phyloP scores from a whole-genome alignment of 768 basidiomycete species.

The Fistulinella prunicolor region DNA sequence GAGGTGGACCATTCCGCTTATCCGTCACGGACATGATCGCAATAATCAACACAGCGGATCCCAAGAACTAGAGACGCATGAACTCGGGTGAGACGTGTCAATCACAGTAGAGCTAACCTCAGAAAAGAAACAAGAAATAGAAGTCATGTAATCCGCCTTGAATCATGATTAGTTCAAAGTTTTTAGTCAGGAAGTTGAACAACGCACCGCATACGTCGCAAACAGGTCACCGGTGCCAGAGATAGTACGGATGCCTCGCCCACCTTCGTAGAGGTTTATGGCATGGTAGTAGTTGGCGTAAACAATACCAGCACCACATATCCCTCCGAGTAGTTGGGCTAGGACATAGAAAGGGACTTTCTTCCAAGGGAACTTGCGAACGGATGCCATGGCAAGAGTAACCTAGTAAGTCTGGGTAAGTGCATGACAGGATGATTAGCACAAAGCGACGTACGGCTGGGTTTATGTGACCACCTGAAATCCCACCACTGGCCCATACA shows the following conservation, averaged over 20 bases:
- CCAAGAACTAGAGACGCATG: conserved; percentile 45
- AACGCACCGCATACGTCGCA: conserved; percentile 55
- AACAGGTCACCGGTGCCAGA: conserved; percentile 56
- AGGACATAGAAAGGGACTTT: conserved; percentile 73
- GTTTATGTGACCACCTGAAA: conserved; percentile 76
- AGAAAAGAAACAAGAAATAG: conserved; percentile 44
- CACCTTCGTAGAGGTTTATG: conserved; percentile 62
- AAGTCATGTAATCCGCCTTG: conserved; percentile 41
- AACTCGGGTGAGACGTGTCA: not conserved
- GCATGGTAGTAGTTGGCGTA: conserved; percentile 69
- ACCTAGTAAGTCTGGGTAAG: conserved; percentile 44
- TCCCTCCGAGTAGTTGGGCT: conserved; percentile 59
- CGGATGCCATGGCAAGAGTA: conserved; percentile 65
- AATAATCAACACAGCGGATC: conserved; percentile 52
- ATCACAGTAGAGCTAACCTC: conserved; percentile 30
- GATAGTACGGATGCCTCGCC: conserved; percentile 51
- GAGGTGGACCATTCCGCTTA: conserved; percentile 46
- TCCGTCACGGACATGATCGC: conserved; percentile 54
- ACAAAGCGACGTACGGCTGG: conserved; percentile 48
- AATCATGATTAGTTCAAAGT: conserved; percentile 7
- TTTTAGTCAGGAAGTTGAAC: not conserved
- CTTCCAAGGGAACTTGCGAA: conserved; percentile 74
- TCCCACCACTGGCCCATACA: conserved; percentile 62
- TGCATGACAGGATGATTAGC: not conserved
- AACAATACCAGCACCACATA: conserved; percentile 53